Conservation (phyloP, 2,329 filamentous ascomycete genomes). For the Claviceps capensis region DNA sequence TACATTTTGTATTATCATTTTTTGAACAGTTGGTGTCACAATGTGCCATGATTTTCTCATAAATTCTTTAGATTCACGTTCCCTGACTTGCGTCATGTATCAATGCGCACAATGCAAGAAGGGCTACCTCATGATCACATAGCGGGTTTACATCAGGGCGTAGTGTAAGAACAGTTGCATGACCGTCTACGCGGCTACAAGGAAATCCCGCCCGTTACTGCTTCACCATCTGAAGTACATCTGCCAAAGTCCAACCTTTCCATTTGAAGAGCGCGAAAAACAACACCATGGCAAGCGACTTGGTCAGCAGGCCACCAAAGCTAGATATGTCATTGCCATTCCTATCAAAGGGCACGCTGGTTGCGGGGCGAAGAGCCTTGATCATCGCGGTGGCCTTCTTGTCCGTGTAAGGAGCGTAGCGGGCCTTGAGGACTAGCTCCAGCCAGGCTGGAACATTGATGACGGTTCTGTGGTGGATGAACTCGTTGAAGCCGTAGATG, state of each 20-base stretch:
- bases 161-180: too few relatives aligned
- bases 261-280: conserved; percentile 4
- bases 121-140: too few relatives aligned
- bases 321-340: conserved; percentile 4
- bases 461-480: conserved; percentile 15
- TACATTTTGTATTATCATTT: too few relatives aligned
- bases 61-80: too few relatives aligned
- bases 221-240: conserved; percentile 1
- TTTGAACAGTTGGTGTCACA: too few relatives aligned
- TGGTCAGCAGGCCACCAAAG: conserved; percentile 1
- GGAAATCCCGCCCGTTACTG: background rate
- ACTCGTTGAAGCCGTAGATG: conserved; percentile 23
- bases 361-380: conserved; percentile 1
- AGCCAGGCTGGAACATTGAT: conserved; percentile 8
- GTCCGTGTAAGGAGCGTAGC: conserved; percentile 12
- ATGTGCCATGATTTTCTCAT: too few relatives aligned
- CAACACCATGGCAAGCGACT: conserved; percentile 3
- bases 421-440: conserved; percentile 8
- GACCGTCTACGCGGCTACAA: background rate
- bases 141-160: too few relatives aligned
- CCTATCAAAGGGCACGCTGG: conserved; percentile 5
- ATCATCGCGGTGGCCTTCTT: conserved; percentile 7
- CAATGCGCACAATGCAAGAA: too few relatives aligned
- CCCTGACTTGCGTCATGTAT: too few relatives aligned
- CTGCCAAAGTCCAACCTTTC: conserved; percentile 4